Evolutionary conservation across 345 rosid species (phyloP), one percentile per base, ranked within the genome.

Genomic region (Melaleuca alternifolia): DNA sequence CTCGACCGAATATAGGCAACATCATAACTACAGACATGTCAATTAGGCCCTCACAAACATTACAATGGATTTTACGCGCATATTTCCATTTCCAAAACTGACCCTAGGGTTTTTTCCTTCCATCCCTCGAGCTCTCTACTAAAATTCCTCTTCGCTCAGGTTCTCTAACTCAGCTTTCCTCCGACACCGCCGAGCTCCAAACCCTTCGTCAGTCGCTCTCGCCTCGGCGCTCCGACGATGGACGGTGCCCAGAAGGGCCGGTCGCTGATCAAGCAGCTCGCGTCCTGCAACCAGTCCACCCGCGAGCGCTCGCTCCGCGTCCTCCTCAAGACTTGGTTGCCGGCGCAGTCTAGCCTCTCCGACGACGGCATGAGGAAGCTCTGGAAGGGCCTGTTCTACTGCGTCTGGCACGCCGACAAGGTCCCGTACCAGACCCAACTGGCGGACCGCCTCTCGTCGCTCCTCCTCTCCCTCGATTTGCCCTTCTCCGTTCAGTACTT

Each of bases 321-420:
- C 53, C 90, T 96, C 83, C 90, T 97, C 85, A 85, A 89, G 51
- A 89, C 88, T 18, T 96, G 99, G 99, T 93, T 97, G 79, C 99
- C 98, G 0, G 88, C 92, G 15, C 98, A 93, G 65, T 76, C 93
- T 6, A 83, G 89, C 41, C 75, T 97, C 89, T 53, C 95, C 28
- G 98, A 94, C 50, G 96, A 96, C 14, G 96, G 93, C 59, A 93
- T 97, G 95, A 94, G 90, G 94, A 94, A 92, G 93, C 91, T 97
- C 4, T 97, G 99, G 99, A 96, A 95, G 87, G 99, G 98, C 18
- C 93, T 97, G 84, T 97, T 97, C 92, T 97, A 97, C 91, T 97
- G 99, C 88, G 91, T 97, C 75, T 97, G 99, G 99, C 99, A 96
- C 88, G 91, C 99, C 79, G 99, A 97, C 86, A 96, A 97, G 93